Percentiles rank a stretch among this genome's conserved stretches.
phyloP scores from a whole-genome alignment of 352 stramenopile species.

The Pythium rhizo-oryzae region DNA sequence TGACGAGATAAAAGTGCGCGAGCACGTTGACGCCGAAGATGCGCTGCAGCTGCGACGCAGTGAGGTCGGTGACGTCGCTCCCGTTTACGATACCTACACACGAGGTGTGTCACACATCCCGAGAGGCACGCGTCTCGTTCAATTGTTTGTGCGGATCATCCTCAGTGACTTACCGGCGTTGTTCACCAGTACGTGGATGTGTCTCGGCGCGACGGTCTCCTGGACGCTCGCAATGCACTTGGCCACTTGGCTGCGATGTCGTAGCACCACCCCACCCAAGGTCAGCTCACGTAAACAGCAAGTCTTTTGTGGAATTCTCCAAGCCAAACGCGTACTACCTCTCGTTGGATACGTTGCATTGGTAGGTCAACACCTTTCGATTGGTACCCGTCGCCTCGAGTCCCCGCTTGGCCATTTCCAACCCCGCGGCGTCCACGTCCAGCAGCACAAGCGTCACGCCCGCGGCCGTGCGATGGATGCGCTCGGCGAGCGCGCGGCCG shows the following conservation, averaged over 20 bases:
- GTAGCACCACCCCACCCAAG: too few relatives aligned
- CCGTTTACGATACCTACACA: slow-evolving; percentile 38
- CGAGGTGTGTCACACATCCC: too few relatives aligned
- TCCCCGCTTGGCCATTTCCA: slow-evolving; percentile 32
- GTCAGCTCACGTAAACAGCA: too few relatives aligned
- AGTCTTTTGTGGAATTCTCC: too few relatives aligned
- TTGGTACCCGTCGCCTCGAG: slow-evolving; percentile 3
- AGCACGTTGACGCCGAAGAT: slow-evolving; percentile 41
- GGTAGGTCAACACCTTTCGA: slow-evolving; percentile 18
- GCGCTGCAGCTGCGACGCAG: slow-evolving; percentile 24
- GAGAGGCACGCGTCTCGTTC: background rate
- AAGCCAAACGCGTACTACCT: too few relatives aligned
- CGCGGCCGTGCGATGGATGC: slow-evolving; percentile 30
- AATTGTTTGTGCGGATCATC: too few relatives aligned
- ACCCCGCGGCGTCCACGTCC: slow-evolving; percentile 48
- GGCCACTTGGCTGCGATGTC: slow-evolving; percentile 30
- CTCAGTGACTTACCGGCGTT: slow-evolving; percentile 32
- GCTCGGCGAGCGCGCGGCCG: slow-evolving; percentile 41
- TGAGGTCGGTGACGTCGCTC: slow-evolving; percentile 24
- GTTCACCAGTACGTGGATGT: slow-evolving; percentile 38
- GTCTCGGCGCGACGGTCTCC: slow-evolving; percentile 13
- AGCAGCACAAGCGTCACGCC: slow-evolving; percentile 60
- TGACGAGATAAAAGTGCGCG: slow-evolving; percentile 36
- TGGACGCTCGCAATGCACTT: slow-evolving; percentile 21
- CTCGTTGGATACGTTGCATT: slow-evolving; percentile 34